Evolutionary conservation across 2,329 filamentous ascomycete species (phyloP), one percentile per base, ranked within the genome.

Genomic region (Magnaporthiopsis poae): DNA sequence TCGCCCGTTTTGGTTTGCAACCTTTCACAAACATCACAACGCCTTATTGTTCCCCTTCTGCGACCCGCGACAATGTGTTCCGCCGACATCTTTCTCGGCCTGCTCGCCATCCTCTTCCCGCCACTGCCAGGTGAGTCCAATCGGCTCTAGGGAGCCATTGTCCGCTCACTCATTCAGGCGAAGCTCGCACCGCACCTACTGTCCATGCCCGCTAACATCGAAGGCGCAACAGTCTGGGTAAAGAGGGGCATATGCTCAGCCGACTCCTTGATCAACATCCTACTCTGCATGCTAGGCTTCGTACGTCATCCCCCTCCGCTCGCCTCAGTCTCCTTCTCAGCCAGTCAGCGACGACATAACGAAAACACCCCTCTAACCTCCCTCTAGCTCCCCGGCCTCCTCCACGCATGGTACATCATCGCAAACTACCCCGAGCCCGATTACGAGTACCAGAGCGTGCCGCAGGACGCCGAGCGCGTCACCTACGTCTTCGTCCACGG

Each of bases 381-480:
- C 33, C 33, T 3, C 25, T 27, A 70, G 80, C 78, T 98, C 68
- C 94, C 94, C 27, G 94, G 94, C 68, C 89, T 98, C 64, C 81
- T 99, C 2, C 95, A 99, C 80, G 87, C 93, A 69, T 98, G 95
- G 94, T 99, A 98, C 84, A 96, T 98, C 78, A 97, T 99, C 78
- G 86, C 91, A 73, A 90, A 91, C 75, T 91, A 89, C 77, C 95
- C 95, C 67, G 94, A 97, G 68, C 71, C 84, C 60, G 82, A 88
- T 67, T 85, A 84, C 76, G 86, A 89, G 69, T 92, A 95, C 78
- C 86, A 91, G 71, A 79, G 81, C 64, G 76, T 90, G 60, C 78
- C 84, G 5, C 85, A 87, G 65, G 84, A 86, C 72, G 71, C 75
- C 72, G 83, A 84, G 71, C 84, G 82, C 68, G 87, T 94, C 66